These are phyloP conservation scores for Dendrocalamus latiflorus DNA, from an alignment of 202 grass and related monocot species.

Conservation along the genomic window DNA sequence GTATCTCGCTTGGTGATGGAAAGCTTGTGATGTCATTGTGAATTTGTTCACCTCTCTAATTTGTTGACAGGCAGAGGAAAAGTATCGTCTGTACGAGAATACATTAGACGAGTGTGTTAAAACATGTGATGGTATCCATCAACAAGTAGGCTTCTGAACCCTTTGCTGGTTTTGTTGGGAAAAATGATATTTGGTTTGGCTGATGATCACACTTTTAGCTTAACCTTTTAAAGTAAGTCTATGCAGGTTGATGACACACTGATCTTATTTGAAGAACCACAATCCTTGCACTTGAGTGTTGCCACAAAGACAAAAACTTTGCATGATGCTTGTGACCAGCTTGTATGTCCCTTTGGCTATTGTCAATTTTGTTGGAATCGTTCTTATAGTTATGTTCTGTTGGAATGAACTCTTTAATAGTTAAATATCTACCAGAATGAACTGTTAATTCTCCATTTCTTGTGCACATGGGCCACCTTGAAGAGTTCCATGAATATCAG, in stretches of 20 bases:
- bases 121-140: too few relatives aligned
- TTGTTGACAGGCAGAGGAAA: too few relatives aligned
- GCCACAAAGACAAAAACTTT: constrained; percentile 91
- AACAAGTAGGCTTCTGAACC: constrained; percentile 34
- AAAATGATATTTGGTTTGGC: not conserved
- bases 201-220: not conserved
- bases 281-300: constrained; percentile 78
- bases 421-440: constrained; percentile 3
- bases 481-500: too few relatives aligned
- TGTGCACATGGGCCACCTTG: too few relatives aligned
- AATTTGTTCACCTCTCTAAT: too few relatives aligned
- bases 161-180: not conserved
- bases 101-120: too few relatives aligned
- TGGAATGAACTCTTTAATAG: not conserved
- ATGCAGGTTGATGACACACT: constrained; percentile 86
- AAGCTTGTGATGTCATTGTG: too few relatives aligned
- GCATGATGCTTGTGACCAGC: constrained; percentile 72
- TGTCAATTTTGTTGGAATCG: not conserved
- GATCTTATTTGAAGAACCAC: constrained; percentile 88
- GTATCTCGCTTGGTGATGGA: too few relatives aligned
- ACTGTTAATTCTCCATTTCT: too few relatives aligned
- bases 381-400: not conserved
- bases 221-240: constrained; percentile 6
- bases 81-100: too few relatives aligned
- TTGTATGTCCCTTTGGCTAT: constrained; percentile 44